Evolutionary conservation across 176 grass and related monocot genomes (phyloP), one percentile per base, ranked within the genome.

Genomic region (Aechmea fasciata): DNA sequence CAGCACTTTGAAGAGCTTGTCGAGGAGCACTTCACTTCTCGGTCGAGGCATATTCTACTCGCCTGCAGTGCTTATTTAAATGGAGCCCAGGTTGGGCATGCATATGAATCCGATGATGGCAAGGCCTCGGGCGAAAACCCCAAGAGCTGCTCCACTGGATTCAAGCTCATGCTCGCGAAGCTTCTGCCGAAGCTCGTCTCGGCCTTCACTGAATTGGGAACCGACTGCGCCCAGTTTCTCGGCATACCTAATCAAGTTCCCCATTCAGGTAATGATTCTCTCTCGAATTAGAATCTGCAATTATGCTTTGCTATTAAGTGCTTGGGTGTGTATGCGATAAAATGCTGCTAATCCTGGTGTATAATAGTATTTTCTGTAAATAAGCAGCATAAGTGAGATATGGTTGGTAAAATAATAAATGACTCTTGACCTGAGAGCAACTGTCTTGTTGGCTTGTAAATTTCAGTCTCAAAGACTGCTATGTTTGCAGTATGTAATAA

Each of bases 1-100:
- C 87, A 99, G 94, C 79, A 99, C 77, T 99, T 90, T 65, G 94
- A 99, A 24, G 84, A 77, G 7, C 75, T 99, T 61, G 90, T 90
- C 64, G 84, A 83, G 87, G 80, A 99, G 63, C 94, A 99, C 64
- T 99, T 93, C 79, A 76, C 80, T 70, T 65, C 9, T 3, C 73
- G 66, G 0, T 79, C 82, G 1, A 75, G 53, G 2, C 49, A 59
- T 70, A 85, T 99, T 78, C 79, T 93, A 24, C 71, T 50, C 70
- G 77, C 90, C 12, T 99, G 94, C 17, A 71, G 88, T 33, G 79
- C 87, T 61, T 99, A 93, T 77, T 84, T 99, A 50, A 69, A 75
- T 0, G 90, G 89, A 1, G 80, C 82, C 24, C 80, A 85, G 10
- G 65, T 93, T 1, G 90, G 94, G 10, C 85, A 76, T 50, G 63